Evolutionary conservation across 352 stramenopile species (phyloP).

Genomic region (Pythium chondricola): DNA sequence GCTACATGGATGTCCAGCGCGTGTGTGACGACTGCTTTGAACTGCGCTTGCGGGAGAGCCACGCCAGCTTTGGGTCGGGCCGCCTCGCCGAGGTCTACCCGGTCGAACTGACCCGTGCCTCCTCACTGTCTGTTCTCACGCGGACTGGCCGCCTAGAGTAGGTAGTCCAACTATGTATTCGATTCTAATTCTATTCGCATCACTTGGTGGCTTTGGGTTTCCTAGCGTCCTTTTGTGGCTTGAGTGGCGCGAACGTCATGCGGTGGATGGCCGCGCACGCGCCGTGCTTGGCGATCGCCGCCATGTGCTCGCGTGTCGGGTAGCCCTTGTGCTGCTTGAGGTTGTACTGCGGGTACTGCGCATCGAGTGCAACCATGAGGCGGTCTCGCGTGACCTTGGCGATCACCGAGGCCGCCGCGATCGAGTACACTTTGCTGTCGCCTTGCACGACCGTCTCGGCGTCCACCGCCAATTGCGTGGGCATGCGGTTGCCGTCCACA

Average conservation of each 20-base stretch:
- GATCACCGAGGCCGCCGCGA: conserved; percentile 97
- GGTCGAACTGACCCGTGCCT: background rate
- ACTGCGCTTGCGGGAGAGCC: conserved; percentile 12
- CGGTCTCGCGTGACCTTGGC: conserved; percentile 97
- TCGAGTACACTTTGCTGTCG: conserved; percentile 93
- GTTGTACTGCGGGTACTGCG: conserved; percentile 91
- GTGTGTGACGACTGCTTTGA: conserved; percentile 86
- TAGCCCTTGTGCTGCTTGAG: conserved; percentile 98
- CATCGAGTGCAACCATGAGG: conserved; percentile 94
- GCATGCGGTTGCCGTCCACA: conserved; percentile 95
- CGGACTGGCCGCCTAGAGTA: too few species aligned
- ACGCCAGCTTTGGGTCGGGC: background rate
- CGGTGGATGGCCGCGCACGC: conserved; percentile 93
- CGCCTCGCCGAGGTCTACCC: background rate
- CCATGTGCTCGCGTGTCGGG: conserved; percentile 90
- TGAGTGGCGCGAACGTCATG: conserved; percentile 95
- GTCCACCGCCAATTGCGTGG: conserved; percentile 77
- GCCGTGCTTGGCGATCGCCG: conserved; percentile 85
- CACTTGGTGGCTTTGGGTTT: conserved; percentile 35
- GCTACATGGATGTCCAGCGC: conserved; percentile 67
- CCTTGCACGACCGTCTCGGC: conserved; percentile 93
- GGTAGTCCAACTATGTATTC: background rate
- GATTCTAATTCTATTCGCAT: background rate
- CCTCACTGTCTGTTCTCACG: too few species aligned
- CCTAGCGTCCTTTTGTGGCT: too few species aligned